Conservation (phyloP, 176 grass and related monocot genomes). For the Musa beccarii region DNA sequence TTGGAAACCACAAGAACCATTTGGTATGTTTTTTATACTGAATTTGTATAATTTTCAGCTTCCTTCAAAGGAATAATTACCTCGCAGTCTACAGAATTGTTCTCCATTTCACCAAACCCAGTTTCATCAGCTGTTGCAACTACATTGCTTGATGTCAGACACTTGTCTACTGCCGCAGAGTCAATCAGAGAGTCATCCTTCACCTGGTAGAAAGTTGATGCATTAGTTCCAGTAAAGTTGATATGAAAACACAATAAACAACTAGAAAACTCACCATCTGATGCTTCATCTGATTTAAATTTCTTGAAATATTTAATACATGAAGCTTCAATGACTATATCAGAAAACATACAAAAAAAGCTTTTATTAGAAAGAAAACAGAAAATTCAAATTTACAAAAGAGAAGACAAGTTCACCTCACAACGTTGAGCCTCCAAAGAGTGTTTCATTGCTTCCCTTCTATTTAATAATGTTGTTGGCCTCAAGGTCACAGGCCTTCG, state of each 20-base stretch:
- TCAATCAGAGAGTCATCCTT: conserved; percentile 14
- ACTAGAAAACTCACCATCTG: conserved; percentile 43
- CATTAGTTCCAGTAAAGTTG: background rate
- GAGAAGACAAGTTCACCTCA: conserved; percentile 38
- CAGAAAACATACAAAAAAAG: conserved; percentile 5
- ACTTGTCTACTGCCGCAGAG: conserved; percentile 22
- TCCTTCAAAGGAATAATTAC: conserved; percentile 34
- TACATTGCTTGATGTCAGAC: conserved; percentile 12
- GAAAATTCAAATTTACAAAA: conserved; percentile 13
- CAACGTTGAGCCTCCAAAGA: conserved; percentile 65
- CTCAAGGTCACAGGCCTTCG: conserved; percentile 60
- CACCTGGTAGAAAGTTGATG: background rate
- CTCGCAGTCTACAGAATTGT: conserved; percentile 19
- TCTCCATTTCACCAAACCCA: background rate
- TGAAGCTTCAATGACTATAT: conserved; percentile 89
- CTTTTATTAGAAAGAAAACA: background rate
- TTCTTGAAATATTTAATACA: conserved; percentile 71
- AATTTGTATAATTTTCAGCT: background rate
- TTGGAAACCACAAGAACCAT: background rate
- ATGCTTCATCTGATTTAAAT: conserved; percentile 55
- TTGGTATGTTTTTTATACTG: background rate
- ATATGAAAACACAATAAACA: background rate
- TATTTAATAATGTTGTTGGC: conserved; percentile 63
- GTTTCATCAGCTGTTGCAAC: background rate
- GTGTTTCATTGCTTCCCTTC: conserved; percentile 67